Evolutionary conservation across 306 rosid genomes (phyloP).

Genomic region (Pachyrhizus erosus): DNA sequence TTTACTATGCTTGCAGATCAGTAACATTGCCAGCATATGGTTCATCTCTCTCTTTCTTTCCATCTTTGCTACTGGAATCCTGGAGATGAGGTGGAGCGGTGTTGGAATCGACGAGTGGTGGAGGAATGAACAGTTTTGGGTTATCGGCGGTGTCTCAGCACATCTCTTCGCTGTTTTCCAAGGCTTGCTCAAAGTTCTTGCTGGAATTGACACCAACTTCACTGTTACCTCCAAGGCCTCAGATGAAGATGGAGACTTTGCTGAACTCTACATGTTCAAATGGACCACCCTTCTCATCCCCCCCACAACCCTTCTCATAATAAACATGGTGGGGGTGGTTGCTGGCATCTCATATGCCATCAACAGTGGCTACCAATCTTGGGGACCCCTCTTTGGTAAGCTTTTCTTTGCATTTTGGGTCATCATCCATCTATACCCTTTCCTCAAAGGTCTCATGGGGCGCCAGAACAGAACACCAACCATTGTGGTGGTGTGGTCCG

Average conservation of each 20-base stretch:
- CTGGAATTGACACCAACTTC: slow-evolving; percentile 96
- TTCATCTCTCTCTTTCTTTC: slow-evolving; percentile 93
- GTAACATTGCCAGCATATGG: slow-evolving; percentile 97
- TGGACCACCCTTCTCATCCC: slow-evolving; percentile 98
- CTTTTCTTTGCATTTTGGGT: slow-evolving; percentile 99
- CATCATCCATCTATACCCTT: slow-evolving; percentile 90
- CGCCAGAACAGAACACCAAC: slow-evolving; percentile 97
- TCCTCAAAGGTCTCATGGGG: slow-evolving; percentile 99
- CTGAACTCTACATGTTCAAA: slow-evolving; percentile 92
- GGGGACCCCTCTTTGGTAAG: slow-evolving; percentile 98
- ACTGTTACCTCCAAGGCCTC: slow-evolving; percentile 98
- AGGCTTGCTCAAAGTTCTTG: slow-evolving; percentile 95
- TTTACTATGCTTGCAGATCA: slow-evolving; percentile 70
- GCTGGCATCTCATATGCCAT: slow-evolving; percentile 94
- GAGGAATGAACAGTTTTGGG: slow-evolving; percentile 99
- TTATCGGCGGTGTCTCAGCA: slow-evolving; percentile 92
- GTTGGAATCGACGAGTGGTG: slow-evolving; percentile 98
- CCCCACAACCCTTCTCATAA: slow-evolving; percentile 87
- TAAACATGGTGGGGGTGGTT: slow-evolving; percentile 93
- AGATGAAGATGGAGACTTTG: slow-evolving; percentile 88
- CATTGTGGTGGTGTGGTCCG: slow-evolving; percentile 92
- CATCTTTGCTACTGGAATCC: slow-evolving; percentile 95
- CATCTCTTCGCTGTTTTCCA: slow-evolving; percentile 94
- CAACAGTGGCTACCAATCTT: slow-evolving; percentile 96
- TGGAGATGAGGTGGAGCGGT: slow-evolving; percentile 99